phyloP scores from a whole-genome alignment of 345 rosid species.

The Acer campestre region DNA sequence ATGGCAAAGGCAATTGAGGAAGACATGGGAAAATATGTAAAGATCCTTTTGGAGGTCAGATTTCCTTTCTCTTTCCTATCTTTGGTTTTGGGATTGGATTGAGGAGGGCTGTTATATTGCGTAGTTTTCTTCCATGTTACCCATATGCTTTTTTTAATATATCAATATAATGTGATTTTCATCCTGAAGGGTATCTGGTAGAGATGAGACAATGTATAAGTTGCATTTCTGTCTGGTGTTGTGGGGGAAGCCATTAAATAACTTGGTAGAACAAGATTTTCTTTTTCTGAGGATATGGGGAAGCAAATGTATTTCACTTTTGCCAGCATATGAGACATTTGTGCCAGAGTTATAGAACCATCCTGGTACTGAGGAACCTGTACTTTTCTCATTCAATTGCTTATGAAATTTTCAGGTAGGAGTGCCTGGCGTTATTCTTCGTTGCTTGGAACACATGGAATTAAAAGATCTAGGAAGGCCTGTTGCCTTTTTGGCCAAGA shows the following conservation, averaged over 20 bases:
- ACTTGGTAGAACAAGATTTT: neutral
- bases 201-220: neutral
- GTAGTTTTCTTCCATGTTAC: too few species aligned
- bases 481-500: constrained; percentile 92
- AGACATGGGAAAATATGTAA: constrained; percentile 85
- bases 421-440: constrained; percentile 63
- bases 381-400: constrained; percentile 19
- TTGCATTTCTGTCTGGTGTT: neutral
- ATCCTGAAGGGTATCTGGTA: neutral
- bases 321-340: constrained; percentile 3
- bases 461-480: constrained; percentile 76
- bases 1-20: constrained; percentile 79
- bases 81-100: neutral
- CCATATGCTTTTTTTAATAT: neutral
- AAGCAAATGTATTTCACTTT: neutral
- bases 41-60: constrained; percentile 80
- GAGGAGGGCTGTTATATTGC: neutral
- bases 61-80: constrained; percentile 8
- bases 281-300: neutral
- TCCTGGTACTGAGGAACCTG: neutral
- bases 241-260: neutral
- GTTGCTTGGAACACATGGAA: constrained; percentile 83
- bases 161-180: neutral
- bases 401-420: constrained; percentile 64
- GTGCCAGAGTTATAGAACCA: neutral